Conservation (phyloP, 2,329 filamentous ascomycete species). For the Fusarium euwallaceae region DNA sequence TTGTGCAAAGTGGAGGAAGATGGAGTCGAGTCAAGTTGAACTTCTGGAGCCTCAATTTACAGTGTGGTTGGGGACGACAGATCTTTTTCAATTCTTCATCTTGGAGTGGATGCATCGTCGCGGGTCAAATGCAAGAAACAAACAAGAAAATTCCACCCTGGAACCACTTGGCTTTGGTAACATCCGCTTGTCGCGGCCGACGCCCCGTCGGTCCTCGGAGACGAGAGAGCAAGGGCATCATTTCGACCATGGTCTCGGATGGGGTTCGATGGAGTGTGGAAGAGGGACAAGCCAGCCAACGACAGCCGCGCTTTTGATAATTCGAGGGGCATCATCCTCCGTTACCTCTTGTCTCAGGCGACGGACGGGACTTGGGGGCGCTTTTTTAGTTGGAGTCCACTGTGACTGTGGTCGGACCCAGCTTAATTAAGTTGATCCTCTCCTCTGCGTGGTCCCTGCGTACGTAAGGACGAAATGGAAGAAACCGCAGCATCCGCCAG, state of each 20-base stretch:
- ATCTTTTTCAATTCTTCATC: background rate
- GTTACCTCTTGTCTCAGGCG: slow-evolving; percentile 36
- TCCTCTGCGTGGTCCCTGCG: slow-evolving; percentile 36
- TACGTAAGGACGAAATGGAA: background rate
- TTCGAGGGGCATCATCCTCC: slow-evolving; percentile 29
- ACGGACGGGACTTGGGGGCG: slow-evolving; percentile 13
- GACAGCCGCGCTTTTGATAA: slow-evolving; percentile 37
- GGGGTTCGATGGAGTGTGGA: slow-evolving; percentile 23
- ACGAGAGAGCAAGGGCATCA: slow-evolving; percentile 34
- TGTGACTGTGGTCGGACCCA: slow-evolving; percentile 26
- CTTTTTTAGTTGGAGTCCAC: slow-evolving; percentile 13
- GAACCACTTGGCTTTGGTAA: slow-evolving; percentile 31
- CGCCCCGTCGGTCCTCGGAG: slow-evolving; percentile 28
- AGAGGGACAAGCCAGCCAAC: slow-evolving; percentile 32
- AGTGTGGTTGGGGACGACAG: slow-evolving; percentile 45
- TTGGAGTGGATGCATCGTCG: slow-evolving; percentile 39
- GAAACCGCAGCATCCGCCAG: slow-evolving; percentile 34
- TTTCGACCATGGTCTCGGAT: slow-evolving; percentile 8
- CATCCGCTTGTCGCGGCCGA: slow-evolving; percentile 25
- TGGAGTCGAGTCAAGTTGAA: background rate
- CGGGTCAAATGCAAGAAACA: slow-evolving; percentile 35
- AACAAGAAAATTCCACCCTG: slow-evolving; percentile 37
- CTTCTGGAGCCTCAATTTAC: slow-evolving; percentile 36
- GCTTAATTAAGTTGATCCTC: slow-evolving; percentile 34
- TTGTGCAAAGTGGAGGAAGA: slow-evolving; percentile 37